A percentile compares a stretch with the other conserved stretches of the same genome.
phyloP scores from a whole-genome alignment of 805 yeast species.

The Lipomyces sp. region DNA sequence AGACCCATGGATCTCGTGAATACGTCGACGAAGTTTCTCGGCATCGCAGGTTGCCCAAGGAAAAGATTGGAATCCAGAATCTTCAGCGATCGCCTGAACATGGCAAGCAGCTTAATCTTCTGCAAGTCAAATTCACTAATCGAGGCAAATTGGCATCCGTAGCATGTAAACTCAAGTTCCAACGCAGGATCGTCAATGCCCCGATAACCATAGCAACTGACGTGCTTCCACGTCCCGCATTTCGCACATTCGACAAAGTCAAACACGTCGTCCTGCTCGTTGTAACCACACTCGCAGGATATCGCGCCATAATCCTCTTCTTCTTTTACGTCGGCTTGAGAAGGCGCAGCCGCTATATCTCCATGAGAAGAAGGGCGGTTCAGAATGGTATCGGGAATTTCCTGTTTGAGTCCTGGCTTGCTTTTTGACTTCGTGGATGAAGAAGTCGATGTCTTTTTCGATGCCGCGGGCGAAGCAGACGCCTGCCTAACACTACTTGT shows the following conservation, averaged over 20 bases:
- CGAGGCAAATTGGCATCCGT: conserved; percentile 7
- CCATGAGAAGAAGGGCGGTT: too few species aligned
- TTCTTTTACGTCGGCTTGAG: too few species aligned
- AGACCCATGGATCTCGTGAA: conserved; percentile 2
- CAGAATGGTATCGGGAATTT: too few species aligned
- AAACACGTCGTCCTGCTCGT: conserved; percentile 12
- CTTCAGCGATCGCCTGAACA: conserved; percentile 22
- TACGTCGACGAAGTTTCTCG: neutral
- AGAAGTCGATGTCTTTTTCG: too few species aligned
- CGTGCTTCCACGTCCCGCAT: conserved; percentile 24
- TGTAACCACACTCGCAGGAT: conserved; percentile 23
- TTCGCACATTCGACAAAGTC: conserved; percentile 25
- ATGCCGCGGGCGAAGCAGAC: too few species aligned
- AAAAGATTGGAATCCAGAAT: conserved; percentile 7
- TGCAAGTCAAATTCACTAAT: neutral
- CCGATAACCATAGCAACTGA: conserved; percentile 25
- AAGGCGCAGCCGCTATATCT: too few species aligned
- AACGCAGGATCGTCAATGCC: conserved; percentile 12
- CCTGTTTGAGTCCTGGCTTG: too few species aligned
- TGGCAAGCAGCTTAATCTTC: conserved; percentile 7
- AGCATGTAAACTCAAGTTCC: conserved; percentile 12
- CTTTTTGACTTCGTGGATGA: too few species aligned
- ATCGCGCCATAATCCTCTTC: neutral
- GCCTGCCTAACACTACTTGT: too few species aligned
- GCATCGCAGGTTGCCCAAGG: neutral